Base-by-base conservation (phyloP, 768 basidiomycete species). In the Dentipellis sp. region DNA sequence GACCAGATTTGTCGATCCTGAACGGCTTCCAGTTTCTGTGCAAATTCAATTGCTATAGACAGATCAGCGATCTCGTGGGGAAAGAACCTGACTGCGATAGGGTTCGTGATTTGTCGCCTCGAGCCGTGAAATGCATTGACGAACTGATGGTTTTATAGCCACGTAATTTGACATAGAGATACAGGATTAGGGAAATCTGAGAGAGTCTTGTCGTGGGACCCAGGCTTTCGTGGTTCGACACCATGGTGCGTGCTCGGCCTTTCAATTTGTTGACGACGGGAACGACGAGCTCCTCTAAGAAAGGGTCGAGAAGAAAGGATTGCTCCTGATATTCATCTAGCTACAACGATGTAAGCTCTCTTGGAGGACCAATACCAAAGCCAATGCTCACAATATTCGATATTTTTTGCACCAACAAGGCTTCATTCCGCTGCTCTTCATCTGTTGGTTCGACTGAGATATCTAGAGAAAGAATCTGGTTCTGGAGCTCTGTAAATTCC, bases 261-360 rank as follows among this genome's bases (percentile, higher is more conserved):
- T 84, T 85, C 42, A 95, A 69, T 29, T 70, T 67, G 35, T 83
- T 77, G 36, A 93, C 82, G 1, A 86, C 81, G 0, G 94, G 94
- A 1, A 75, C 69, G 10, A 97, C 80, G 55, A 99, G 80, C 35
- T 73, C 67, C 64, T 94, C 90, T 17, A 99, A 77, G 62, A 79
- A 85, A 38, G 95, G 94, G 68, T 99, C 97, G 11, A 98, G 76
- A 3, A 99, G 79, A 68, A 93, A 91, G 2, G 94, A 78, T 62
- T 95, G 91, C 59, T 98, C 94, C 67, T 95, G 94, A 65, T 95
- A 97, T 66, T 85, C 81, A 66, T 82, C 81, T 29, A 97, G 78
- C 95, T 97, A 54, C 16, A 59, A 52, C 17, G 22, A 56, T 6
- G 57, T 46, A 14, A 16, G 61, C 35, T 62, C 12, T 21, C 10